phyloP scores from a whole-genome alignment of 179 eudicot genomes.

The Heliamphora pulchella region DNA sequence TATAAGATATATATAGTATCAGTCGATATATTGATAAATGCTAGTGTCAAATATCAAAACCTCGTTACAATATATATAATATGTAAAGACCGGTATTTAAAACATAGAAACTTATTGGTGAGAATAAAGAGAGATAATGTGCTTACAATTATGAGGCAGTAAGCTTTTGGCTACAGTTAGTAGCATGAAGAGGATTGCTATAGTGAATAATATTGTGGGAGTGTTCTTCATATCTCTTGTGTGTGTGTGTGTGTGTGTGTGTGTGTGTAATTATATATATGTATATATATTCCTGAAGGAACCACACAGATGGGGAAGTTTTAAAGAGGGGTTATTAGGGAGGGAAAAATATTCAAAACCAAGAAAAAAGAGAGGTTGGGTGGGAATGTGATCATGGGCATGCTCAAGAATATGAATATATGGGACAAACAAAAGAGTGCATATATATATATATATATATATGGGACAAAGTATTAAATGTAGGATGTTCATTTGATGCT shows the following conservation, averaged over 20 bases:
- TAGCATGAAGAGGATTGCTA: conserved; percentile 21
- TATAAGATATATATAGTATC: no score
- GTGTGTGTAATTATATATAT: no score
- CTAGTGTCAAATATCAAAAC: no score
- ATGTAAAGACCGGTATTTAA: no score
- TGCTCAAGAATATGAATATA: no score
- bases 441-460: conserved; percentile 3
- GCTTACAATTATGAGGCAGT: conserved; percentile 29
- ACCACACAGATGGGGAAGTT: not conserved
- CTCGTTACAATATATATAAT: no score
- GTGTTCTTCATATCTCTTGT: no score
- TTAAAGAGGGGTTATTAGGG: no score
- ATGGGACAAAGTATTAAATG: conserved; percentile 16
- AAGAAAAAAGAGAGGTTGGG: not conserved
- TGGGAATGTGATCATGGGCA: not conserved
- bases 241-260: no score
- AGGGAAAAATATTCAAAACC: not conserved
- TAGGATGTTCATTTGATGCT: conserved; percentile 20
- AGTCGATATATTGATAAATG: no score
- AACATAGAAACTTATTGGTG: no score
- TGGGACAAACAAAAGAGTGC: not conserved
- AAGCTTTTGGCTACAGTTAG: conserved; percentile 15
- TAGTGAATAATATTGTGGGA: conserved; percentile 6
- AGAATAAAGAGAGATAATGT: not conserved
- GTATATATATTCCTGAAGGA: not conserved